Percentiles rank a stretch among this genome's conserved stretches.
phyloP scores from a whole-genome alignment of 192 early-diverging fungal species.

The Backusella westeae region DNA sequence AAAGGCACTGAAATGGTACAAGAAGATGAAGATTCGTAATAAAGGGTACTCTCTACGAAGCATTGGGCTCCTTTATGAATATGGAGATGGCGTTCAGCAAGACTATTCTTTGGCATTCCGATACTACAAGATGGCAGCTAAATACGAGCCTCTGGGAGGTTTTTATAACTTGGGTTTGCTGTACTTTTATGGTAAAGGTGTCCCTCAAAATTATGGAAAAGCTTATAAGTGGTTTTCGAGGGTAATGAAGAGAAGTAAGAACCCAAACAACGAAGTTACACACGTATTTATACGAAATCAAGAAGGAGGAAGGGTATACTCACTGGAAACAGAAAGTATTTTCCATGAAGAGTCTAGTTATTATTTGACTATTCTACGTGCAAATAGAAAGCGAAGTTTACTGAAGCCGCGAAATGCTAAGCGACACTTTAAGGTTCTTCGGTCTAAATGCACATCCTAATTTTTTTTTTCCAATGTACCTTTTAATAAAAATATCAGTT shows the following conservation, averaged over 20 bases:
- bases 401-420: not conserved
- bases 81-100: not conserved
- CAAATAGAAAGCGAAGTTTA: not conserved
- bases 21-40: not conserved
- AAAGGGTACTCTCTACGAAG: not conserved
- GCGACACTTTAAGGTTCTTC: not conserved
- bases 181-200: not conserved
- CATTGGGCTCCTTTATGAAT: not conserved
- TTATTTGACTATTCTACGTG: not conserved
- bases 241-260: not conserved
- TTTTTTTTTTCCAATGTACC: too few species aligned
- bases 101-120: not conserved
- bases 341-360: not conserved
- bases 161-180: not conserved
- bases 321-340: not conserved
- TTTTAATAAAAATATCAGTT: too few species aligned
- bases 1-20: not conserved
- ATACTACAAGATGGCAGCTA: not conserved
- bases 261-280: not conserved
- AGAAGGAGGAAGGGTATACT: not conserved
- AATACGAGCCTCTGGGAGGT: not conserved
- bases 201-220: not conserved
- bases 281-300: not conserved
- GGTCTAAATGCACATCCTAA: not conserved
- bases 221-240: not conserved